Base-by-base conservation (phyloP, 176 grass and related monocot genomes). In the Hyparrhenia diplandra region DNA sequence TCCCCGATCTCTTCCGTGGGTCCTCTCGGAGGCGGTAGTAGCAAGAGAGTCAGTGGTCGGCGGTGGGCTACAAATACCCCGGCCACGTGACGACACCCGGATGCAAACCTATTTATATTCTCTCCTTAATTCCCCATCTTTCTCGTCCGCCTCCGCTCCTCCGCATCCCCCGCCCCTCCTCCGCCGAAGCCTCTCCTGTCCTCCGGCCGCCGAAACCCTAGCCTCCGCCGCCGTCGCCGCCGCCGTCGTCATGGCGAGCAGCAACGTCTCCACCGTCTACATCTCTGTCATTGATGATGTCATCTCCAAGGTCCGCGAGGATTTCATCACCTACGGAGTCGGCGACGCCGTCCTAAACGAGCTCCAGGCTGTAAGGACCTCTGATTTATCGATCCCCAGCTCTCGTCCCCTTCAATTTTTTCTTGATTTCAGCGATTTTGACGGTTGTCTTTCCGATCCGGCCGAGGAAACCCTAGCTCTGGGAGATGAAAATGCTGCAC, bases 41-140 rank as follows among this genome's bases (percentile, higher is more conserved):
- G 58, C 57, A 60, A 60, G 45, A 24, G 55, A 55, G 80, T 30
- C 37, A 32, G 69, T 74, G 62, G 75, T 3, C 28, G 80, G 52
- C 18, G 40, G 6, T 4, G 70, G 77, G 40, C 64, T 89, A 80
- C 82, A 89, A 76, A 85, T 85, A 81, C 87, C 32, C 32, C 55
- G 55, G 54, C 85, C 94, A 91, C 90, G 94, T 97, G 90, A 79
- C 80, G 73, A 84, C 86, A 77, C 80, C 80, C 39, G 94, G 94
- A 97, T 89, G 88, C 94, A 91, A 97, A 97, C 94, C 84, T 97
- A 97, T 97, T 97, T 97, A 97, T 93, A 91, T 91, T 93, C 80
- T 96, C 76, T 87, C 61, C 83, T 96, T 90, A 90, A 96, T 87
- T 85, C 78, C 80, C 71, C 76, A n/a, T 58, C 81, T 76, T 71